Evolutionary conservation across 139 green algal genomes (phyloP), one percentile per base, ranked within the genome.

Genomic region (Pseudopediastrum boryanum): DNA sequence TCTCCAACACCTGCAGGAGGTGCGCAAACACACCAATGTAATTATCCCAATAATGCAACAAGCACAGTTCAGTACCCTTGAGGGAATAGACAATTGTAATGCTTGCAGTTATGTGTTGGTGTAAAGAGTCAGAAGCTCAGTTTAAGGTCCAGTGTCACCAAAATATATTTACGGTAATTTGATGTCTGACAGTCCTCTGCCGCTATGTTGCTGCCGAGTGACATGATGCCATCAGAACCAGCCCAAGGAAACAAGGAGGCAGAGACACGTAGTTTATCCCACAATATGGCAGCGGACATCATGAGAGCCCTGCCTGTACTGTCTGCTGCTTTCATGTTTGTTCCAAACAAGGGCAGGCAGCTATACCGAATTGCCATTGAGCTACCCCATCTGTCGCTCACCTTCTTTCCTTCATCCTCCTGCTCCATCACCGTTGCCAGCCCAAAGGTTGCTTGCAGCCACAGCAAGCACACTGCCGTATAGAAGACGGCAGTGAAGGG

Each of bases 1-100:
- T 78, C 25, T 52, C 71, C 5, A 69, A 13, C 36, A 78, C 71
- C 71, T 78, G 71, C 50, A 44, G 12, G 4, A 64, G 29, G 23
- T 12, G 46, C 16, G 46, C 13, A n/a, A n/a, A n/a, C n/a, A n/a
- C n/a, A n/a, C n/a, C n/a, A n/a, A n/a, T n/a, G 46, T 56, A n/a
- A 16, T 12, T 12, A 12, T 12, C 46, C 12, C 13, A 16, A 56
- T 16, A 56, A 12, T 12, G 12, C 46, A 56, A 16, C 46, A 56
- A 16, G 12, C 16, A 16, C 46, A 16, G 46, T 16, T 56, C 35
- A 77, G 59, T 19, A 43, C n/a, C 9, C 2, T 5, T 13, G 27
- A 35, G 36, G 12, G 52, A 7, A 23, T 35, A 35, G 51, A 7
- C 27, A 4, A 62, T 4, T 7, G 6, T n/a, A n/a, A 3, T 4